A percentile compares a stretch with the other conserved stretches of the same genome.
These are phyloP conservation scores for Jatropha curcas DNA, from an alignment of 345 rosid genomes.

Conservation along the genomic window DNA sequence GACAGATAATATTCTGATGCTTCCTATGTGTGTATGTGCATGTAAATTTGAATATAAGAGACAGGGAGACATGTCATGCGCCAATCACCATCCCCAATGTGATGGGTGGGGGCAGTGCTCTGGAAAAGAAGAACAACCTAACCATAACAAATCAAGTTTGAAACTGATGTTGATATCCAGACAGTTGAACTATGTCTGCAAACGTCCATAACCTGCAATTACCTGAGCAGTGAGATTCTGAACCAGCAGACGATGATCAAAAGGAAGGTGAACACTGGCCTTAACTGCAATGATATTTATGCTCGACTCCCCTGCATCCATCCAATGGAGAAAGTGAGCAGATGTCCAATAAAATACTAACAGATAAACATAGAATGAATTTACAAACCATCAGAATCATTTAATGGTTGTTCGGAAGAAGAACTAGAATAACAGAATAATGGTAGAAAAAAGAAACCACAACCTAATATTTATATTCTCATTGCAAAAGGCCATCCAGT, in stretches of 20 bases:
- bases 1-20: neutral
- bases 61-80: neutral
- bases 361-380: neutral
- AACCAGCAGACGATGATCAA: conserved; percentile 64
- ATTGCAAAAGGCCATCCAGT: conserved; percentile 5
- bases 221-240: conserved; percentile 89
- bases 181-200: neutral
- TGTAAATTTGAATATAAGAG: neutral
- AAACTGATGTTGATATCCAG: conserved; percentile 6
- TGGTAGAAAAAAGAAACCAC: neutral
- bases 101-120: neutral
- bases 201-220: conserved; percentile 23
- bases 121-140: neutral
- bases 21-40: too few species aligned
- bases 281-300: conserved; percentile 61
- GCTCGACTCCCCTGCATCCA: conserved; percentile 56
- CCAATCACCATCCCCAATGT: neutral
- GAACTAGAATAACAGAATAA: conserved; percentile 1
- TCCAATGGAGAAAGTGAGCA: conserved; percentile 20
- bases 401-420: too few species aligned
- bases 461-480: neutral
- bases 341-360: conserved; percentile 3
- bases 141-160: neutral
- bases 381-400: neutral
- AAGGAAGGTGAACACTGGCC: conserved; percentile 85